Percentiles rank a stretch among this genome's conserved stretches.
Evolutionary conservation across 805 yeast genomes (phyloP).

Genomic region (Metschnikowia continentalis): DNA sequence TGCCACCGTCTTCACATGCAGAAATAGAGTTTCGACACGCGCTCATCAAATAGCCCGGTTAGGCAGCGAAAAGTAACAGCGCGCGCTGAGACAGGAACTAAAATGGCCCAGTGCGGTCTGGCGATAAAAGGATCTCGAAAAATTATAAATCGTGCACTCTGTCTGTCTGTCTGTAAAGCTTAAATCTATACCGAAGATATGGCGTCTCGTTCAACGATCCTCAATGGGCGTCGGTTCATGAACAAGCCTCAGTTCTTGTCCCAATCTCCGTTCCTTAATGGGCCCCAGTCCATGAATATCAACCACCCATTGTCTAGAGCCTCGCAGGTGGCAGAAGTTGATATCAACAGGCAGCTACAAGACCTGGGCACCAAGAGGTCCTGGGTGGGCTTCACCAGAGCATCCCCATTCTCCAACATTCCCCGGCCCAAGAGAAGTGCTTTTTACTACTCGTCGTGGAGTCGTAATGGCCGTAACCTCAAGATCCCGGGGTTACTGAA

Average conservation of each 20-base stretch:
- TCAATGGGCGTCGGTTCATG: conserved; percentile 14
- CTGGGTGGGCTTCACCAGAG: conserved; percentile 30
- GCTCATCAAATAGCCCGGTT: not conserved
- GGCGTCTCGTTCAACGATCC: conserved; percentile 17
- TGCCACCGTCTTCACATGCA: not conserved
- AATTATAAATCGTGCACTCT: not conserved
- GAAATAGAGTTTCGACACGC: not conserved
- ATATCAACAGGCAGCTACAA: conserved; percentile 17
- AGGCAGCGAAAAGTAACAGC: not conserved
- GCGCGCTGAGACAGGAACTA: conserved; percentile 1
- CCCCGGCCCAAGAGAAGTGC: conserved; percentile 56
- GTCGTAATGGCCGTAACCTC: conserved; percentile 17
- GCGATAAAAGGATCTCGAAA: not conserved
- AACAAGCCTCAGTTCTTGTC: conserved; percentile 12
- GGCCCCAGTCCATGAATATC: conserved; percentile 38
- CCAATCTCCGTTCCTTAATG: conserved; percentile 25
- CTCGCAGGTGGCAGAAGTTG: conserved; percentile 31
- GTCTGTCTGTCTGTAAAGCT: not conserved
- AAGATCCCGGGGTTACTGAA: conserved; percentile 21
- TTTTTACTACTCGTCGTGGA: conserved; percentile 47
- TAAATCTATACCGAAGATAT: conserved; percentile 3
- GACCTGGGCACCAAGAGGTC: conserved; percentile 13
- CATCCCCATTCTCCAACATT: conserved; percentile 41
- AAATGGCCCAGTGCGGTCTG: not conserved
- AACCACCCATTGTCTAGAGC: conserved; percentile 43